Conservation (phyloP, 139 green algal genomes). For the Coelastrella sp. region DNA sequence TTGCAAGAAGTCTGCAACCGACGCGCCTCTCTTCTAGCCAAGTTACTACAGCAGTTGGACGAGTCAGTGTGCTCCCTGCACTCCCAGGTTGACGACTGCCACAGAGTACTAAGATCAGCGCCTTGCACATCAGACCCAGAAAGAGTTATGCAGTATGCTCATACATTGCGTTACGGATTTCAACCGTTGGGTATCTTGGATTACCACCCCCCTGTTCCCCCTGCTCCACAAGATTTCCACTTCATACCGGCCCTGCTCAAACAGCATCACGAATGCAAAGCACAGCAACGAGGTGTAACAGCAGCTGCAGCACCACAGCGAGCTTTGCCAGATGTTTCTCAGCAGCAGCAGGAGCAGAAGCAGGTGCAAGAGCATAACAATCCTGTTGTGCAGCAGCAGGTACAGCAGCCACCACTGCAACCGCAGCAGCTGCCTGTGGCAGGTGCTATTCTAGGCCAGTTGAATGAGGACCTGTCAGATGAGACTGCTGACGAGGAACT, state of each 20-base stretch:
- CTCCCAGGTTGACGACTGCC: background rate
- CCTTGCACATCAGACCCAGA: background rate
- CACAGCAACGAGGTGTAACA: background rate
- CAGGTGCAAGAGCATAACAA: background rate
- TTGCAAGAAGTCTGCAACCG: background rate
- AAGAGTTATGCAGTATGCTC: background rate
- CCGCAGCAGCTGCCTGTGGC: background rate
- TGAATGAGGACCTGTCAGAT: background rate
- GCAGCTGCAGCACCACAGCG: background rate
- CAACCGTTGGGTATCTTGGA: background rate
- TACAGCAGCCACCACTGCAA: background rate
- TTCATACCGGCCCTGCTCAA: background rate
- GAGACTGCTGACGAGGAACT: background rate
- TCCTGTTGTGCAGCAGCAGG: background rate
- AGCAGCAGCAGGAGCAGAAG: background rate
- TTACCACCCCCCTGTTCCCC: background rate
- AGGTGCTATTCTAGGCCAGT: background rate
- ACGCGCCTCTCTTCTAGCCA: background rate
- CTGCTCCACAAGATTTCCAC: background rate
- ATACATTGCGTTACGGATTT: background rate
- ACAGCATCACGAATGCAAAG: background rate
- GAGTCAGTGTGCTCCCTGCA: background rate
- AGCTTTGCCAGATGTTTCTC: background rate
- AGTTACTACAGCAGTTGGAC: background rate
- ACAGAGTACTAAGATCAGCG: background rate